Conservation (phyloP, 2,329 filamentous ascomycete genomes). For the Aspergillus sp. region DNA sequence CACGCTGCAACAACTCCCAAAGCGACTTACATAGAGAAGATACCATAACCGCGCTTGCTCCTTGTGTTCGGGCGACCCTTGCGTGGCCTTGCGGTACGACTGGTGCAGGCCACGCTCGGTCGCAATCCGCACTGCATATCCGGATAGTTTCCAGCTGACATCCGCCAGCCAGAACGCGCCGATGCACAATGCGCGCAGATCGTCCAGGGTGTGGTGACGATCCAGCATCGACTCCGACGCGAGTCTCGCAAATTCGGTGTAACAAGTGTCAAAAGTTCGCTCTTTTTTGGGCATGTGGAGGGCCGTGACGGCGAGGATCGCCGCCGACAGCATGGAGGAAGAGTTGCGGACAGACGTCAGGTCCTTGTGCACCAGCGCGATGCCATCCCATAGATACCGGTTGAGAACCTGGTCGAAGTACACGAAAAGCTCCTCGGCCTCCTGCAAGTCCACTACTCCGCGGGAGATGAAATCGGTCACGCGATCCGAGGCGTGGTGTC, state of each 20-base stretch:
- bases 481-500: slow-evolving; percentile 31
- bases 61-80: slow-evolving; percentile 35
- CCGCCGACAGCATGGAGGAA: slow-evolving; percentile 42
- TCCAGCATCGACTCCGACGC: slow-evolving; percentile 54
- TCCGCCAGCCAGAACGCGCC: slow-evolving; percentile 57
- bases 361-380: slow-evolving; percentile 47
- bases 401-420: slow-evolving; percentile 43
- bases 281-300: slow-evolving; percentile 50
- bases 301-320: slow-evolving; percentile 50
- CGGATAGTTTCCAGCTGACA: slow-evolving; percentile 49
- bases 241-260: slow-evolving; percentile 51
- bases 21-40: slow-evolving; percentile 39
- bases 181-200: slow-evolving; percentile 53
- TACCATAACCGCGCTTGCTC: slow-evolving; percentile 41
- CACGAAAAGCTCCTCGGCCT: slow-evolving; percentile 40
- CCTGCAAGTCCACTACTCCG: slow-evolving; percentile 45
- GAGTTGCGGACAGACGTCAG: slow-evolving; percentile 46
- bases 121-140: slow-evolving; percentile 41
- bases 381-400: slow-evolving; percentile 41
- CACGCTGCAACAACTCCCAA: too few relatives aligned
- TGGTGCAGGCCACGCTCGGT: slow-evolving; percentile 44
- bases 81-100: slow-evolving; percentile 40
- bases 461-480: slow-evolving; percentile 52
- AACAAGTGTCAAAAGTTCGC: slow-evolving; percentile 48
- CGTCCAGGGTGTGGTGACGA: slow-evolving; percentile 50